phyloP scores from a whole-genome alignment of 2,329 filamentous ascomycete genomes.

The Aureobasidium vineae region DNA sequence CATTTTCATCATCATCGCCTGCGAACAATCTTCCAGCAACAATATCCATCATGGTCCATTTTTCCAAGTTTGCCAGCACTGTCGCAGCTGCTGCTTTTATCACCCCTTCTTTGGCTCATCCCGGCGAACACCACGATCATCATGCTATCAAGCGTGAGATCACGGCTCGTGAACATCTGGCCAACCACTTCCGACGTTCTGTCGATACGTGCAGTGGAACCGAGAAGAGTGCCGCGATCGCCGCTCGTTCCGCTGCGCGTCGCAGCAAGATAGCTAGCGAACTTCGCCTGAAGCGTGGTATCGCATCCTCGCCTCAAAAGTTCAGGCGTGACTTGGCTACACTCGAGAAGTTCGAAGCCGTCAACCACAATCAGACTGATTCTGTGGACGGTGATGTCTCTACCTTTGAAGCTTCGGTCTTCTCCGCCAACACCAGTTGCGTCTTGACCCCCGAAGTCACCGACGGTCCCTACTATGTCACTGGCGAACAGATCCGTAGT shows the following conservation, averaged over 20 bases:
- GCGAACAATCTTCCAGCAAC: neutral
- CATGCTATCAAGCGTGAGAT: neutral
- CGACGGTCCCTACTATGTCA: constrained; percentile 39
- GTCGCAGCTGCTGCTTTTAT: neutral
- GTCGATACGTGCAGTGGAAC: neutral
- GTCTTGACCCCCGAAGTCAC: constrained; percentile 35
- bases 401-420: neutral
- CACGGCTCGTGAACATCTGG: neutral
- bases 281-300: neutral
- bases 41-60: neutral
- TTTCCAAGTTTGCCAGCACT: neutral
- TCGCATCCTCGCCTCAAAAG: neutral
- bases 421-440: constrained; percentile 27
- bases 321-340: neutral
- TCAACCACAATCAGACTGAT: constrained; percentile 6
- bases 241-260: neutral
- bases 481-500: constrained; percentile 43
- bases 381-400: neutral
- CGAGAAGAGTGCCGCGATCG: neutral
- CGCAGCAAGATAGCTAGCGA: neutral
- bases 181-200: neutral
- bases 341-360: neutral
- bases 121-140: neutral
- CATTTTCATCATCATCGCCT: neutral
- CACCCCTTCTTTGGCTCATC: neutral